Evolutionary conservation across 1,139 yeast genomes (phyloP), one percentile per base, ranked within the genome.

Genomic region (Saccharomycopsis hybrid): DNA sequence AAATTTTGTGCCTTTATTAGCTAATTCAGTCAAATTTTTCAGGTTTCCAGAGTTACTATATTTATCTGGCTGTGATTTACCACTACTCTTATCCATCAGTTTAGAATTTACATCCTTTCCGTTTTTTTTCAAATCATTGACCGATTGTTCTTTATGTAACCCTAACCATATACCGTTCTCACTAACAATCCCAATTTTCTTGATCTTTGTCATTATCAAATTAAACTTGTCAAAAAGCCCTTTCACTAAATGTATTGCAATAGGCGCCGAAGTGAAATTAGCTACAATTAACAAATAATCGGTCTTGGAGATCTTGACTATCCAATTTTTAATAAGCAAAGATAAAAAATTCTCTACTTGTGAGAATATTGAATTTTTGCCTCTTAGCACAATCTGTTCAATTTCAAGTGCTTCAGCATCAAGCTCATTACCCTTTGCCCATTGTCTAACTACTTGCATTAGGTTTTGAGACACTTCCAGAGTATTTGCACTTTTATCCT

Each of bases 81-180:
- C 89, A 70, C 4, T 82, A 80, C 62, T 86, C 88, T 62, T 90
- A 97, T 56, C 80, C 78, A 0, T 13, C 18, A 18, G 18, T 25
- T 30, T 39, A 32, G 45, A 3, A 13, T 38, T n/a, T 1, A 31
- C 25, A 37, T 30, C 40, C 7, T 40, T 46, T 3, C 30, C 38
- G 18, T 28, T 28, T 7, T n/a, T 11, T 3, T 39, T 25, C 25
- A 31, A 4, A 5, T 43, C 46, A n/a, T 35, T 28, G 2, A 13
- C 33, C 24, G 41, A 5, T 31, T 43, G 43, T 24, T 37, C 27
- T 36, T 45, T 11, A 9, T 86, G 85, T 1, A 97, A 97, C 0
- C 97, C 98, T 60, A 87, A 79, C 59, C 88, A 87, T 28, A 89
- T 78, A 1, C 97, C 97, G 0, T 97, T 97, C 96, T 92, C 90